A percentile compares a stretch with the other conserved stretches of the same genome.
Evolutionary conservation across 176 grass and related monocot species (phyloP).

Genomic region (Aegilops longissima): DNA sequence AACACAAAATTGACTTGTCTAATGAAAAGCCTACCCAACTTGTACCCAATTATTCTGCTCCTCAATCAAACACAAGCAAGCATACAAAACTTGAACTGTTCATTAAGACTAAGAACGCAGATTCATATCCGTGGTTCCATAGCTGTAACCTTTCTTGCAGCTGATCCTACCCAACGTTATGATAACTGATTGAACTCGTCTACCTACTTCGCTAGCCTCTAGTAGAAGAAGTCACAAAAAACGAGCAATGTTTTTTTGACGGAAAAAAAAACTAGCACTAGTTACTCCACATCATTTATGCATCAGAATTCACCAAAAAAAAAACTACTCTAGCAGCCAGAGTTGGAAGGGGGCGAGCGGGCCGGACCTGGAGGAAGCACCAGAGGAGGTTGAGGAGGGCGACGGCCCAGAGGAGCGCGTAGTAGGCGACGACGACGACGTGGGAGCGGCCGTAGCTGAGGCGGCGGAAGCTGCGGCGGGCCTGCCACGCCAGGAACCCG

Average conservation of each 20-base stretch:
- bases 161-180: not conserved
- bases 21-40: not conserved
- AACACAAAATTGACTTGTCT: not conserved
- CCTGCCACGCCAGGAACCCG: constrained; percentile 81
- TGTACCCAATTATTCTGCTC: constrained; percentile 1
- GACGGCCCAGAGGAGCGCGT: constrained; percentile 79
- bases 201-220: not conserved
- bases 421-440: constrained; percentile 83
- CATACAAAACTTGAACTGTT: not conserved
- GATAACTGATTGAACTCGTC: not conserved
- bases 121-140: not conserved
- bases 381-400: constrained; percentile 87
- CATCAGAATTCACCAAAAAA: not conserved
- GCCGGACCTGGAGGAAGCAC: constrained; percentile 80
- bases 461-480: constrained; percentile 68
- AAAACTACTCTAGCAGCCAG: not conserved
- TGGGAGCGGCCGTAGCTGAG: constrained; percentile 85
- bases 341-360: not conserved
- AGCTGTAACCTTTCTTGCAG: not conserved
- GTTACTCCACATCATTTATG: not conserved
- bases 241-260: too few species aligned
- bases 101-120: not conserved
- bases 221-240: not conserved
- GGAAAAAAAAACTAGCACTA: not conserved
- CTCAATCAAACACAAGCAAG: not conserved